Base-by-base conservation (phyloP, 331 rosid species). In the Stylosanthes scabra region DNA sequence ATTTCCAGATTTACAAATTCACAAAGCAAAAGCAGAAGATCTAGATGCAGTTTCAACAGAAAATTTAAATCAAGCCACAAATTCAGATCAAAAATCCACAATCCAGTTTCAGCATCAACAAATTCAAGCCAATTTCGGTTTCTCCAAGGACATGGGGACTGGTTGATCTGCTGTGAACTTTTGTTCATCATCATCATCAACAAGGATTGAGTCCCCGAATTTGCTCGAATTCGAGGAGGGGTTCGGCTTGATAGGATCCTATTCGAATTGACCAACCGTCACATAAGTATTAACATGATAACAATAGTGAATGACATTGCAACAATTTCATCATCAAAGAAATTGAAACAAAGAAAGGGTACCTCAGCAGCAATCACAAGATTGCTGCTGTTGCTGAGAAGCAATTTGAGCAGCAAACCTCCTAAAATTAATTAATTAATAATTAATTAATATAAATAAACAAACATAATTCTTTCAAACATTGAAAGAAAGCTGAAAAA, bases 101-200 rank as follows among this genome's bases (percentile, higher is more conserved):
- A n/a, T n/a, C n/a, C n/a, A n/a, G n/a, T n/a, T n/a, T n/a, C n/a
- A n/a, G n/a, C n/a, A n/a, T n/a, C n/a, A n/a, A n/a, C n/a, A n/a
- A n/a, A n/a, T n/a, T n/a, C n/a, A n/a, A n/a, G n/a, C 11, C 45
- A 59, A 44, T 81, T 77, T 79, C 50, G 74, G 6, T 44, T 85
- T 78, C 80, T 88, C 94, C 49, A 86, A 78, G 51, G 87, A 88
- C 94, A 91, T 88, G 16, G 94, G 97, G 49, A 77, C 94, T 37
- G 94, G 90, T 44, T 85, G 89, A 7, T 85, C 92, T 74, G 44
- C 54, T 4, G 70, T 29, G 50, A 85, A 60, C 83, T 88, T 72
- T 77, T 68, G 83, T 49, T 85, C 94, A 20, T 85, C 94, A 20
- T 85, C 94, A 3, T 88, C 92, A 50, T 91, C 89, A 16, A 91